Evolutionary conservation across 2,329 filamentous ascomycete species (phyloP).

Genomic region (Zasmidium citrigriseum): DNA sequence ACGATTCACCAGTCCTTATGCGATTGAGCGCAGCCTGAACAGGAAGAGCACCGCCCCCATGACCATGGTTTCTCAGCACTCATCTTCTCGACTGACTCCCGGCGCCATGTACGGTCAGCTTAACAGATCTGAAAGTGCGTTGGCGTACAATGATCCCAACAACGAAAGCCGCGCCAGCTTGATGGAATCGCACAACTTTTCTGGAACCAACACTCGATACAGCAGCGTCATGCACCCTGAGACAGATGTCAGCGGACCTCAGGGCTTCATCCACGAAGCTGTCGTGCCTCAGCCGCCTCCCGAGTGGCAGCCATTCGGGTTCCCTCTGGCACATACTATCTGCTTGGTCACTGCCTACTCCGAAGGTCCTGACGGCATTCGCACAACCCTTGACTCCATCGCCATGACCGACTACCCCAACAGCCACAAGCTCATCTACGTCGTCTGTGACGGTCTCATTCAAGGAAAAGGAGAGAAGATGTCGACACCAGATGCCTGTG

Average conservation of each 20-base stretch:
- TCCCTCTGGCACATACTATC: slow-evolving; percentile 88
- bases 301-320: slow-evolving; percentile 97
- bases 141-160: slow-evolving; percentile 39
- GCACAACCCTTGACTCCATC: slow-evolving; percentile 92
- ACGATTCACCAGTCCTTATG: slow-evolving; percentile 88
- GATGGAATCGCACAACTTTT: slow-evolving; percentile 40
- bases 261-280: slow-evolving; percentile 93
- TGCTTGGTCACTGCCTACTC: slow-evolving; percentile 97
- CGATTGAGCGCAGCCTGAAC: slow-evolving; percentile 62
- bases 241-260: slow-evolving; percentile 73
- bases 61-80: slow-evolving; percentile 91
- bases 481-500: slow-evolving; percentile 85
- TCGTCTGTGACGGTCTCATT: slow-evolving; percentile 96
- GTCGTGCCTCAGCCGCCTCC: slow-evolving; percentile 95
- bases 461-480: slow-evolving; percentile 87
- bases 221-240: slow-evolving; percentile 58
- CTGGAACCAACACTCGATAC: slow-evolving; percentile 48
- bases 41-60: slow-evolving; percentile 66
- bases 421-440: slow-evolving; percentile 95
- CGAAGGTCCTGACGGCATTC: slow-evolving; percentile 87
- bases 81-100: slow-evolving; percentile 70
- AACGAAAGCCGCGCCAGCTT: slow-evolving; percentile 40
- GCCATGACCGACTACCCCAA: slow-evolving; percentile 98
- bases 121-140: slow-evolving; percentile 59
- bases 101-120: slow-evolving; percentile 67